Base-by-base conservation (phyloP, 148 eudicot genomes). In the Gaultheria prostrata region DNA sequence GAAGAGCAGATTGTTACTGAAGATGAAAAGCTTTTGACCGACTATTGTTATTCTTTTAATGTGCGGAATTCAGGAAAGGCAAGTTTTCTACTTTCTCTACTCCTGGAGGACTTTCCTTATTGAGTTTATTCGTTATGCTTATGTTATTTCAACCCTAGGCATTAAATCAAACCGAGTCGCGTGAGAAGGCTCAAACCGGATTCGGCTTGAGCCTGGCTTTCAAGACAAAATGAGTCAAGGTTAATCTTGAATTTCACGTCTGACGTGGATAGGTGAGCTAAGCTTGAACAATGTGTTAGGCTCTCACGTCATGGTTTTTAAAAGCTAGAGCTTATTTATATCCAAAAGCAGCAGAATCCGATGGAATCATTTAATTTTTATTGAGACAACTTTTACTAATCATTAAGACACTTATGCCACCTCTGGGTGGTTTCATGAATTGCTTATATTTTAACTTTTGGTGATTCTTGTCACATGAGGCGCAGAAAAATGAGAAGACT, bases 31-130 rank as follows among this genome's bases (percentile, higher is more conserved):
- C 86, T 87, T 77, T 91, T 93, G 20, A 93, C 94, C 18, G 86
- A 91, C 35, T 91, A 93, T 80, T 97, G 99, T 88, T 94, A 90
- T 88, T 89, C 97, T 33, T 94, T 97, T 85, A 94, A 88, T 85
- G 89, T 97, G 84, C 88, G 82, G 85, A 91, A 90, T 33, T 93
- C 92, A 84, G 92, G 84, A 59, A 87, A 91, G 98, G 99, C 93
- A 91, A 57, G n/a, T 76, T 59, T 63, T 18, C 79, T 33, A 51
- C 8, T 49, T 28, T 39, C 69, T 20, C 28, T 46, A 61, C n/a
- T 45, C n/a, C 21, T 78, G 8, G 7, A 48, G 51, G 39, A 77
- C 39, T 28, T 67, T 67, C 15, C 18, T 67, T 67, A 63, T 63
- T 63, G 70, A 28, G 30, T 70, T 28, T 70, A 35, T 76, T 76